These are phyloP conservation scores for Trichoderma erinaceum DNA, from an alignment of 495 filamentous ascomycete genomes.

Conservation along the genomic window DNA sequence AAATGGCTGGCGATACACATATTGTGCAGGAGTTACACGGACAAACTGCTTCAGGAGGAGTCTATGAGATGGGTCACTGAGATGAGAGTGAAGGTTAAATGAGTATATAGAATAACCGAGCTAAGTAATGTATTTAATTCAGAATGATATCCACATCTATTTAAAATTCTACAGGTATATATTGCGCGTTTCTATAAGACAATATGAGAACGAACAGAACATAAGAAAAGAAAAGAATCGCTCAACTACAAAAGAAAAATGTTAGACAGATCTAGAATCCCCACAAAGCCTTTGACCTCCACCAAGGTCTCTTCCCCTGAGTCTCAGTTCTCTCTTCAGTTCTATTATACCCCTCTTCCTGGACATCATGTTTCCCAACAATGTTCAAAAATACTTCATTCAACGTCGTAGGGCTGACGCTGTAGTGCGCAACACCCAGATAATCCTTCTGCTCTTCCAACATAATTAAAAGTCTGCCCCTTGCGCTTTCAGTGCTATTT, in stretches of 20 bases:
- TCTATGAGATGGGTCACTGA: conserved; percentile 9
- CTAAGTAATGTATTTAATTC: background rate
- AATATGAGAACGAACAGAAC: background rate
- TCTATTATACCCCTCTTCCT: conserved; percentile 25
- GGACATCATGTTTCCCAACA: conserved; percentile 20
- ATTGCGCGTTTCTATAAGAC: background rate
- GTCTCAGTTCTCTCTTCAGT: background rate
- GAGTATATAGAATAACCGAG: background rate
- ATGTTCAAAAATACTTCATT: conserved; percentile 21
- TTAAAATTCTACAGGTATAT: background rate
- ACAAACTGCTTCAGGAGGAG: background rate
- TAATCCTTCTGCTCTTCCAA: conserved; percentile 25
- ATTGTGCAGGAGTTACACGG: background rate
- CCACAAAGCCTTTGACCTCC: background rate
- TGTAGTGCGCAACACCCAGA: conserved; percentile 27
- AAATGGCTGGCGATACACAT: conserved; percentile 3
- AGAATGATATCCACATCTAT: conserved; percentile 4
- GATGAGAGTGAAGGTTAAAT: background rate
- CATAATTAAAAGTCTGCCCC: conserved; percentile 18
- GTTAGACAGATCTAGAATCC: background rate
- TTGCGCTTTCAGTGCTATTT: background rate
- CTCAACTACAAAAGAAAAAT: background rate
- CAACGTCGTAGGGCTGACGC: conserved; percentile 21
- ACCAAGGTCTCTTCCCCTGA: background rate
- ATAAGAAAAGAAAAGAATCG: background rate